Evolutionary conservation across 352 stramenopile genomes (phyloP).

Genomic region (Phytophthora pinifolia): DNA sequence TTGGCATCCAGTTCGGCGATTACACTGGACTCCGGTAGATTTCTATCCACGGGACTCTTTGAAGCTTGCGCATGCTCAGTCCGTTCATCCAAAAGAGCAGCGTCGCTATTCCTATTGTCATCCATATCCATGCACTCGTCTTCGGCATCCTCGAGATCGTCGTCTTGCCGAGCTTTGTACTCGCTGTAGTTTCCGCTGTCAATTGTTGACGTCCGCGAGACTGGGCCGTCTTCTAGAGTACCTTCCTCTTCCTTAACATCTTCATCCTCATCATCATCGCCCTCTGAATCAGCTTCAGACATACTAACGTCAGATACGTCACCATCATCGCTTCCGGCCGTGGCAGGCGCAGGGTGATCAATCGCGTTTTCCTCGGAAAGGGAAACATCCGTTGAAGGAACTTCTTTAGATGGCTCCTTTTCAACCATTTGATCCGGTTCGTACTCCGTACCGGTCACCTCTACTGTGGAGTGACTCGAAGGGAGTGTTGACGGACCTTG

Average conservation of each 20-base stretch:
- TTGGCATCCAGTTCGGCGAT: slow-evolving; percentile 1
- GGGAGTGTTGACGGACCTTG: not conserved
- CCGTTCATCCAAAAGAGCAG: not conserved
- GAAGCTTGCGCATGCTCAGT: not conserved
- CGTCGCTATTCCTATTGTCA: slow-evolving; percentile 1
- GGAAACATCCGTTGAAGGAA: not conserved
- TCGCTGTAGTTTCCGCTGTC: slow-evolving; percentile 50
- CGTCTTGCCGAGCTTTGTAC: slow-evolving; percentile 35
- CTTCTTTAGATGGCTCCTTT: not conserved
- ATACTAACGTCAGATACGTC: slow-evolving; percentile 23
- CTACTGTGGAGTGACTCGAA: not conserved
- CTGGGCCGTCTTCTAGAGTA: slow-evolving; percentile 12
- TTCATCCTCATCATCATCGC: slow-evolving; percentile 14
- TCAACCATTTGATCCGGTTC: not conserved
- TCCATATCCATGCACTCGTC: slow-evolving; percentile 13
- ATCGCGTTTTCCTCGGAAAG: not conserved
- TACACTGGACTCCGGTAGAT: slow-evolving; percentile 1
- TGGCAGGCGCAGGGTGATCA: slow-evolving; percentile 3
- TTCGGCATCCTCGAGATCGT: slow-evolving; percentile 26
- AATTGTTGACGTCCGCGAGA: slow-evolving; percentile 39
- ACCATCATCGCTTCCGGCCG: slow-evolving; percentile 14
- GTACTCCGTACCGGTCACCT: not conserved
- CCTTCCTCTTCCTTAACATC: slow-evolving; percentile 17
- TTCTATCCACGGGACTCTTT: not conserved
- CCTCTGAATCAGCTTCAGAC: slow-evolving; percentile 16